Evolutionary conservation across 2,329 filamentous ascomycete genomes (phyloP).

Genomic region (Aphanoascus verrucosus): DNA sequence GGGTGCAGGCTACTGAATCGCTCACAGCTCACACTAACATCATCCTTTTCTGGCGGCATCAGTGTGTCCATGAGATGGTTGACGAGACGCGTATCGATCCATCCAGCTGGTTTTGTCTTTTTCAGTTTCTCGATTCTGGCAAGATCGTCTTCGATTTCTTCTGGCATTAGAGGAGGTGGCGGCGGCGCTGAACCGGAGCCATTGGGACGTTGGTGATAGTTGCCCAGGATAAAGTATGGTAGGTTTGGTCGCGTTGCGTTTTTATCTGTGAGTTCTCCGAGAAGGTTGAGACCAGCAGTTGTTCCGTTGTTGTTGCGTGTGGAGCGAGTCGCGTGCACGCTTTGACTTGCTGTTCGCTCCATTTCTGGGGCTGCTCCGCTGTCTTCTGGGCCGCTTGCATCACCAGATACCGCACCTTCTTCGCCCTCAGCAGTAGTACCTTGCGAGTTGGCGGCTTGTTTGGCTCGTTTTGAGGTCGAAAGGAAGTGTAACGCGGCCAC

Average conservation of each 20-base stretch:
- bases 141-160: conserved; percentile 39
- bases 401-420: conserved; percentile 25
- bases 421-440: conserved; percentile 36
- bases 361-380: conserved; percentile 43
- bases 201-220: conserved; percentile 36
- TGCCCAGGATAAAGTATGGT: conserved; percentile 38
- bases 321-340: conserved; percentile 45
- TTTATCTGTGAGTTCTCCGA: conserved; percentile 47
- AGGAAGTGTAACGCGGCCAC: conserved; percentile 49
- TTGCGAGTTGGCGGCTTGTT: conserved; percentile 33
- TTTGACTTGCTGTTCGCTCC: conserved; percentile 50
- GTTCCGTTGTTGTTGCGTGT: conserved; percentile 41
- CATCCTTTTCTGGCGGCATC: conserved; percentile 14
- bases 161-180: conserved; percentile 35
- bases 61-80: conserved; percentile 30
- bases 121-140: conserved; percentile 33
- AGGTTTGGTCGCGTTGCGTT: conserved; percentile 36
- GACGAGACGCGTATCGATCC: conserved; percentile 34
- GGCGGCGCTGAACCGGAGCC: conserved; percentile 32
- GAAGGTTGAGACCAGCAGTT: conserved; percentile 43
- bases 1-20: conserved; percentile 34
- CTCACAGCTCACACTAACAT: conserved; percentile 22
- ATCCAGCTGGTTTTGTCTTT: conserved; percentile 28
- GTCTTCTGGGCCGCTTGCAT: conserved; percentile 33
- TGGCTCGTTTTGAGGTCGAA: conserved; percentile 42